A percentile compares a stretch with the other conserved stretches of the same genome.
phyloP scores from a whole-genome alignment of 1,284 basidiomycete species.

The Boletus hoseneyae region DNA sequence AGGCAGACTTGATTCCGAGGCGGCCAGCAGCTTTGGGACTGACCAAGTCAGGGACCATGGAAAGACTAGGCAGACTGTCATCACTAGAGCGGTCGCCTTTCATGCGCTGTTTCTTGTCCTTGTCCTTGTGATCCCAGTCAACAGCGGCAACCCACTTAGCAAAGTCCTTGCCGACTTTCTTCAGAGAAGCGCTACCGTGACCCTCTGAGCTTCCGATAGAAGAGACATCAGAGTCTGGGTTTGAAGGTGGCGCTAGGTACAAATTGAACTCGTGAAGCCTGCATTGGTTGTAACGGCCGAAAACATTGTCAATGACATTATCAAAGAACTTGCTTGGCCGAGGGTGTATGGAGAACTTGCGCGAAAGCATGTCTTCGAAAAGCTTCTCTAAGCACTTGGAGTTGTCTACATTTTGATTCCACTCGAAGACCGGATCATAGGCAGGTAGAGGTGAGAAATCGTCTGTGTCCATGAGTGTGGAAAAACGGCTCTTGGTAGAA shows the following conservation, averaged over 20 bases:
- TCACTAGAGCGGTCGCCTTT: conserved; percentile 29
- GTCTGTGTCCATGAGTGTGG: conserved; percentile 14
- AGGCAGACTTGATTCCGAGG: conserved; percentile 35
- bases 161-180: conserved; percentile 31
- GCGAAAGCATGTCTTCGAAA: conserved; percentile 51
- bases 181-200: conserved; percentile 18
- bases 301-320: conserved; percentile 43
- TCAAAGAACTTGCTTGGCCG: conserved; percentile 45
- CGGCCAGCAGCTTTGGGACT: conserved; percentile 43
- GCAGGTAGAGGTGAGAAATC: conserved; percentile 1
- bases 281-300: conserved; percentile 42
- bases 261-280: conserved; percentile 47
- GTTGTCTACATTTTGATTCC: conserved; percentile 35
- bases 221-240: conserved; percentile 25
- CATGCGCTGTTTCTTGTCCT: conserved; percentile 20
- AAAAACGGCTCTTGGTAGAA: conserved; percentile 33
- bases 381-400: conserved; percentile 46
- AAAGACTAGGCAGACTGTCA: conserved; percentile 20
- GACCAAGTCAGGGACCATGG: conserved; percentile 29
- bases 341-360: conserved; percentile 46
- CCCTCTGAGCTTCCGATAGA: conserved; percentile 27
- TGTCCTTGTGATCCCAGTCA: conserved; percentile 36
- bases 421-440: conserved; percentile 31
- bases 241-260: conserved; percentile 48
- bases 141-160: conserved; percentile 34